A percentile compares a stretch with the other conserved stretches of the same genome.
phyloP scores from a whole-genome alignment of 805 yeast species.

The Ogataea methylovora region DNA sequence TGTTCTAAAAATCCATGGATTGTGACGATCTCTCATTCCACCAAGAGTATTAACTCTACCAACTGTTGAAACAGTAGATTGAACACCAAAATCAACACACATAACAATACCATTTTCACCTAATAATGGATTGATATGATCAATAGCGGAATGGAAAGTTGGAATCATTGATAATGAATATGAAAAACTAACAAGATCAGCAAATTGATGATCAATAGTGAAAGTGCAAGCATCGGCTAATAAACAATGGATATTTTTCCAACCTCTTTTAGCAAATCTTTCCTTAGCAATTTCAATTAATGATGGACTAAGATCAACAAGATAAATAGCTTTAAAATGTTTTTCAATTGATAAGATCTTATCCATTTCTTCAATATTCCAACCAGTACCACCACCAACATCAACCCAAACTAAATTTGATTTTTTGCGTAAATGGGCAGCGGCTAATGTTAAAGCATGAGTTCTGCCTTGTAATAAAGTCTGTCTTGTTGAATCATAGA shows the following conservation, averaged over 20 bases:
- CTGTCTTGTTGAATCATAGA: constrained; percentile 68
- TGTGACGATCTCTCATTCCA: constrained; percentile 63
- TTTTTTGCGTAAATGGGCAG: constrained; percentile 40
- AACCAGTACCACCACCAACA: constrained; percentile 85
- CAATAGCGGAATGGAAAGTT: constrained; percentile 69
- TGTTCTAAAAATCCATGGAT: constrained; percentile 69
- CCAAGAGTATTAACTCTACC: constrained; percentile 73
- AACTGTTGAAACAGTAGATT: constrained; percentile 51
- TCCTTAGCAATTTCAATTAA: constrained; percentile 63
- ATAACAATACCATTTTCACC: constrained; percentile 56
- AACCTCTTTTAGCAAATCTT: constrained; percentile 41
- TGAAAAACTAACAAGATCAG: constrained; percentile 73
- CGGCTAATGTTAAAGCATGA: constrained; percentile 52
- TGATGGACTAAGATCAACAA: constrained; percentile 73
- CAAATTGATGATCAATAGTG: constrained; percentile 39
- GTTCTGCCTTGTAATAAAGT: constrained; percentile 64
- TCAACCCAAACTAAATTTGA: constrained; percentile 62
- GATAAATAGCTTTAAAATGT: constrained; percentile 57
- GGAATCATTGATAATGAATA: constrained; percentile 86
- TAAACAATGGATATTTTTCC: constrained; percentile 57
- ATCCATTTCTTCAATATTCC: constrained; percentile 74
- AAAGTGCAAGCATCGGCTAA: constrained; percentile 75
- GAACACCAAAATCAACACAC: constrained; percentile 78
- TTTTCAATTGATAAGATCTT: constrained; percentile 36
- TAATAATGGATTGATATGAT: constrained; percentile 49